Evolutionary conservation across 2,329 filamentous ascomycete species (phyloP).

Genomic region (Hansfordia pulvinata): DNA sequence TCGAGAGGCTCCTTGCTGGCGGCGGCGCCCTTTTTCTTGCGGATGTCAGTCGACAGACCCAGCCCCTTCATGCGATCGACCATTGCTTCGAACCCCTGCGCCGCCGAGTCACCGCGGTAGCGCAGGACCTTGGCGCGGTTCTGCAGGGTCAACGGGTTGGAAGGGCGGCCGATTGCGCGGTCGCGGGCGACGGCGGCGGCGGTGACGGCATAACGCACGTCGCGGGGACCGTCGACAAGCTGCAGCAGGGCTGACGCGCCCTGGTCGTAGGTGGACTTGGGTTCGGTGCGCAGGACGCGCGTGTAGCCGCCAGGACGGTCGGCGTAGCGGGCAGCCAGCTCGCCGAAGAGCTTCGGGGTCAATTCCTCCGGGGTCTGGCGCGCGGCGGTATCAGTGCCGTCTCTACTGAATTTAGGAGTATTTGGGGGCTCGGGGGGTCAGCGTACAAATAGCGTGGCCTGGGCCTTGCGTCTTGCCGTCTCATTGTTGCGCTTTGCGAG

Average conservation of each 20-base stretch:
- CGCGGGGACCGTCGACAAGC: slow-evolving; percentile 84
- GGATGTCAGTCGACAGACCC: slow-evolving; percentile 13
- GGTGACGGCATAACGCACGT: slow-evolving; percentile 90
- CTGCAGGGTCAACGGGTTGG: slow-evolving; percentile 58
- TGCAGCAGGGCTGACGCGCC: slow-evolving; percentile 84
- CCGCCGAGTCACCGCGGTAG: slow-evolving; percentile 54
- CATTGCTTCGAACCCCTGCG: slow-evolving; percentile 55
- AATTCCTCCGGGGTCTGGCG: slow-evolving; percentile 51
- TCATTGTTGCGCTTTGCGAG: slow-evolving; percentile 87
- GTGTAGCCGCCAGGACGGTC: slow-evolving; percentile 84
- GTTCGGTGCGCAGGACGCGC: slow-evolving; percentile 82
- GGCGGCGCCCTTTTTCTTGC: slow-evolving; percentile 2
- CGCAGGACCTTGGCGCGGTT: slow-evolving; percentile 78
- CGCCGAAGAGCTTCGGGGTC: slow-evolving; percentile 78
- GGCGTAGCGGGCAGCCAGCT: slow-evolving; percentile 67
- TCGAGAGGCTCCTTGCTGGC: no score
- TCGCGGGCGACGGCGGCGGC: slow-evolving; percentile 67
- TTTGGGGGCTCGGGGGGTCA: slow-evolving; percentile 22
- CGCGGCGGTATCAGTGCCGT: background rate
- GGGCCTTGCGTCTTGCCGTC: slow-evolving; percentile 60
- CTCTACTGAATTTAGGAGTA: slow-evolving; percentile 14
- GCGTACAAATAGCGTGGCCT: slow-evolving; percentile 74
- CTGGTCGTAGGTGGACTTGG: slow-evolving; percentile 71
- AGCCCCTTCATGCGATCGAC: slow-evolving; percentile 28
- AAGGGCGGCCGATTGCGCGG: slow-evolving; percentile 34